Percentiles rank a stretch among this genome's conserved stretches.
Evolutionary conservation across 768 basidiomycete species (phyloP).

Genomic region (Lentinus tigrinus): DNA sequence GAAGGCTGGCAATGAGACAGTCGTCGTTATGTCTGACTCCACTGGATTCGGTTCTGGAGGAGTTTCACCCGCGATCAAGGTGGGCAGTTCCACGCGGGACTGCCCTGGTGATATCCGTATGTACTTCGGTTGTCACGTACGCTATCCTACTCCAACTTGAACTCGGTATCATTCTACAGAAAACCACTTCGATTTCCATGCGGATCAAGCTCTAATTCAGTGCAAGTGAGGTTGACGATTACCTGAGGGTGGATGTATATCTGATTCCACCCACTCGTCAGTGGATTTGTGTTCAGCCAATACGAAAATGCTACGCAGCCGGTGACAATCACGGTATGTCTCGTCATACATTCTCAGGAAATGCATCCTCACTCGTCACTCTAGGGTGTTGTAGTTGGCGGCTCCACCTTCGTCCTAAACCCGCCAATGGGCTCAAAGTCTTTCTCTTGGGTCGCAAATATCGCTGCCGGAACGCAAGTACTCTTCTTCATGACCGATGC

Average conservation of each 20-base stretch:
- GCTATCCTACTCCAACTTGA: background rate
- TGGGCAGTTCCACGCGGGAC: background rate
- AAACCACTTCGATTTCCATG: conserved; percentile 5
- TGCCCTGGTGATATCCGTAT: too few species aligned
- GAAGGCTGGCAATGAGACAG: conserved; percentile 36
- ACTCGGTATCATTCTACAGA: background rate
- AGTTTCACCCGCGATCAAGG: background rate
- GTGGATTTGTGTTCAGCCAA: conserved; percentile 19
- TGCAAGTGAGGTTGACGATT: conserved; percentile 17
- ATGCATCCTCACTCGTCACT: background rate
- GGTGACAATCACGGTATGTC: conserved; percentile 23
- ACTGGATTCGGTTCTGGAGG: conserved; percentile 63
- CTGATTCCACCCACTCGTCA: background rate
- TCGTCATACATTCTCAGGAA: background rate
- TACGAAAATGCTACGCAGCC: conserved; percentile 27
- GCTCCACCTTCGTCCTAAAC: conserved; percentile 21
- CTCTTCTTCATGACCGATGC: conserved; percentile 27
- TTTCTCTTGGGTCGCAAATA: conserved; percentile 25
- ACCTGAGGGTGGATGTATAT: background rate
- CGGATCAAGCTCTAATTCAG: conserved; percentile 9
- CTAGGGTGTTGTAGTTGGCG: conserved; percentile 28
- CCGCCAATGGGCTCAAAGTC: conserved; percentile 21
- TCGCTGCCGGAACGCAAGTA: conserved; percentile 19
- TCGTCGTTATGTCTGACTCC: conserved; percentile 71
- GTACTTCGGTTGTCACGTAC: too few species aligned